A percentile compares a stretch with the other conserved stretches of the same genome.
Evolutionary conservation across 768 basidiomycete species (phyloP).

Genomic region (Suillus clintonianus): DNA sequence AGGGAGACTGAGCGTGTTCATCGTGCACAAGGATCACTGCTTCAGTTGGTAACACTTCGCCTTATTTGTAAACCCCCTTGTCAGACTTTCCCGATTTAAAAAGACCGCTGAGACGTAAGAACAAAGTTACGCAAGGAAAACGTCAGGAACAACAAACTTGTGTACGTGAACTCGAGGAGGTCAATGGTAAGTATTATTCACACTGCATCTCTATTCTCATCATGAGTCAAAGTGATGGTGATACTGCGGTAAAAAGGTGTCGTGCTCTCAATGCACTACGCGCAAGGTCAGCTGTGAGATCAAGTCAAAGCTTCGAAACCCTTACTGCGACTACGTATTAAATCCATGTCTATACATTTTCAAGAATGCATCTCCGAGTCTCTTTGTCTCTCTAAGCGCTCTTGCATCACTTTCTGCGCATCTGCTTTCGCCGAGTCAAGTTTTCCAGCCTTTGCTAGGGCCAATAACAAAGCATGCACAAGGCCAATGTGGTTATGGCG

Average conservation of each 20-base stretch:
- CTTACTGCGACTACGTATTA: constrained; percentile 13
- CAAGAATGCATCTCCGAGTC: constrained; percentile 43
- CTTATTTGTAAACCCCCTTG: background rate
- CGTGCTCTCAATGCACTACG: background rate
- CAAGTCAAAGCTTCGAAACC: background rate
- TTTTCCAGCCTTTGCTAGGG: constrained; percentile 70
- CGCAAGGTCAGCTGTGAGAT: background rate
- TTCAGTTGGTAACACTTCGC: background rate
- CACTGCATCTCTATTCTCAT: background rate
- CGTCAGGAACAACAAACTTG: background rate
- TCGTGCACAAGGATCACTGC: background rate
- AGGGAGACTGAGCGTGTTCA: background rate
- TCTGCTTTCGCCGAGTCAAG: constrained; percentile 52
- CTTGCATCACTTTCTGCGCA: constrained; percentile 46
- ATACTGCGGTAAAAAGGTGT: background rate
- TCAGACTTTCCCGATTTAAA: background rate
- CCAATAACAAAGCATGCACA: constrained; percentile 70
- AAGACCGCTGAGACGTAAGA: background rate
- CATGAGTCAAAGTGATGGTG: background rate
- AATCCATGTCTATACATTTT: constrained; percentile 45
- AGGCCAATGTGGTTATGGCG: constrained; percentile 87
- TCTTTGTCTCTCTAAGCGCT: constrained; percentile 42
- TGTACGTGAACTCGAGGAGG: background rate
- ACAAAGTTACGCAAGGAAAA: background rate
- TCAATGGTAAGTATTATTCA: background rate